phyloP scores from a whole-genome alignment of 2,329 filamentous ascomycete species.

The Claviceps fusiformis region DNA sequence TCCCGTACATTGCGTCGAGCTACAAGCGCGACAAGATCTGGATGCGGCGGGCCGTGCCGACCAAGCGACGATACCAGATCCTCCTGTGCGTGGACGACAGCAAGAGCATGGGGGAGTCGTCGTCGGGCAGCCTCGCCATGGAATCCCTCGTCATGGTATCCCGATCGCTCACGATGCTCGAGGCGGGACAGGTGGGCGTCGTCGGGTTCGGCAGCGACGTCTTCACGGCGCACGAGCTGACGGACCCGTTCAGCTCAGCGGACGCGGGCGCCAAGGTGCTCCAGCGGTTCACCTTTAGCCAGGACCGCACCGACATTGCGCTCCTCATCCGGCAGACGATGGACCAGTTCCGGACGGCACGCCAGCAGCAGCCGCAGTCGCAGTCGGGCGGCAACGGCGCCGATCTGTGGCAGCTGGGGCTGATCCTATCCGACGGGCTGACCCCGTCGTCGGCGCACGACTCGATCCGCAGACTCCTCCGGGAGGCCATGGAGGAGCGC shows the following conservation, averaged over 20 bases:
- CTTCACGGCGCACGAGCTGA: slow-evolving; percentile 75
- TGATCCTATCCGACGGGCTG: slow-evolving; percentile 88
- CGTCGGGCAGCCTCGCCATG: slow-evolving; percentile 68
- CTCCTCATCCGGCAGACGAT: slow-evolving; percentile 67
- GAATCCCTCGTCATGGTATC: slow-evolving; percentile 89
- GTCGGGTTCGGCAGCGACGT: slow-evolving; percentile 78
- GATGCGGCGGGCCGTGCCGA: slow-evolving; percentile 87
- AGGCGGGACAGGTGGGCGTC: slow-evolving; percentile 85
- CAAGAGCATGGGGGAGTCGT: slow-evolving; percentile 77
- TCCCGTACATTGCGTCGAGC: slow-evolving; percentile 93
- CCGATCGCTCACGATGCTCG: slow-evolving; percentile 77
- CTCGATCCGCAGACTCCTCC: slow-evolving; percentile 64
- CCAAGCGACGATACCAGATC: slow-evolving; percentile 92
- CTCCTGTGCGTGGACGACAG: slow-evolving; percentile 95
- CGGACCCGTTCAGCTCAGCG: slow-evolving; percentile 57
- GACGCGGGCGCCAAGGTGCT: slow-evolving; percentile 70
- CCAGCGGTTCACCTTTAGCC: slow-evolving; percentile 71
- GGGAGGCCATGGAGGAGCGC: slow-evolving; percentile 79
- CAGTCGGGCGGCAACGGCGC: slow-evolving; percentile 26
- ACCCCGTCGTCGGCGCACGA: slow-evolving; percentile 74
- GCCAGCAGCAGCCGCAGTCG: slow-evolving; percentile 38
- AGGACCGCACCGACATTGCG: slow-evolving; percentile 74
- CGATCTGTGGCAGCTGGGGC: slow-evolving; percentile 88
- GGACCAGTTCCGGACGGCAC: slow-evolving; percentile 65
- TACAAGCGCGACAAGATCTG: slow-evolving; percentile 99